phyloP scores from a whole-genome alignment of 192 early-diverging fungal genomes.

The Coemansia sp. region DNA sequence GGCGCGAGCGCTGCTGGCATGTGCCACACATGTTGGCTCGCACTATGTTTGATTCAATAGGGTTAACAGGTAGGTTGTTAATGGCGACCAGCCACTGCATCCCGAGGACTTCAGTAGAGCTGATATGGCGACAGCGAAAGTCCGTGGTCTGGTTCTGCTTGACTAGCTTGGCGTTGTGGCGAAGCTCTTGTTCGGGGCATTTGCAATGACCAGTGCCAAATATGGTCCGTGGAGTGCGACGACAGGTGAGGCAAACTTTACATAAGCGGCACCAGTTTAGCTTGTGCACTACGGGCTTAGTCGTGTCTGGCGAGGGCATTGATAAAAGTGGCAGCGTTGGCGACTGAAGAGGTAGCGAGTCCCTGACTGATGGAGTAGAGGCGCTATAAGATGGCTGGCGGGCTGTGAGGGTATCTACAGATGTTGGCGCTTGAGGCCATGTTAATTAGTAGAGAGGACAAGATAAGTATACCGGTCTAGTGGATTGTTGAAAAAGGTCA shows the following conservation, averaged over 20 bases:
- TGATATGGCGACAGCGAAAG: conserved; percentile 45
- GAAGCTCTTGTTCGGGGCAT: conserved; percentile 24
- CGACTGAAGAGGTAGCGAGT: not conserved
- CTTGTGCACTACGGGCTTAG: conserved; percentile 7
- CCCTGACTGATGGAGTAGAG: not conserved
- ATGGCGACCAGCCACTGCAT: not conserved
- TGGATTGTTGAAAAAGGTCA: not conserved
- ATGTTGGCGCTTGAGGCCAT: not conserved
- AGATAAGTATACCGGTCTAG: not conserved
- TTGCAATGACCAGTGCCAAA: conserved; percentile 18
- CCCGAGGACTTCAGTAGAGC: conserved; percentile 11
- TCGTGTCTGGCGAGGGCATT: not conserved
- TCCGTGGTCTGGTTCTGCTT: conserved; percentile 29
- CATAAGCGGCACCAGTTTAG: conserved; percentile 56
- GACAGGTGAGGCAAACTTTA: conserved; percentile 35
- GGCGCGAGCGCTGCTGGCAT: conserved; percentile 49
- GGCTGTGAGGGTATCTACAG: not conserved
- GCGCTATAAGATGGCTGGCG: not conserved
- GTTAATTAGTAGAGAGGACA: not conserved
- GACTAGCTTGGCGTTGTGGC: conserved; percentile 32
- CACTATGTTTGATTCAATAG: conserved; percentile 33
- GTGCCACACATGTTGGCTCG: conserved; percentile 54
- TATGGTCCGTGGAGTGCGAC: conserved; percentile 21
- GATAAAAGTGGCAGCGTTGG: not conserved
- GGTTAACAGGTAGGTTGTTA: not conserved